These are phyloP conservation scores for Helicocarpus griseus DNA, from an alignment of 2,329 filamentous ascomycete genomes.

Conservation along the genomic window DNA sequence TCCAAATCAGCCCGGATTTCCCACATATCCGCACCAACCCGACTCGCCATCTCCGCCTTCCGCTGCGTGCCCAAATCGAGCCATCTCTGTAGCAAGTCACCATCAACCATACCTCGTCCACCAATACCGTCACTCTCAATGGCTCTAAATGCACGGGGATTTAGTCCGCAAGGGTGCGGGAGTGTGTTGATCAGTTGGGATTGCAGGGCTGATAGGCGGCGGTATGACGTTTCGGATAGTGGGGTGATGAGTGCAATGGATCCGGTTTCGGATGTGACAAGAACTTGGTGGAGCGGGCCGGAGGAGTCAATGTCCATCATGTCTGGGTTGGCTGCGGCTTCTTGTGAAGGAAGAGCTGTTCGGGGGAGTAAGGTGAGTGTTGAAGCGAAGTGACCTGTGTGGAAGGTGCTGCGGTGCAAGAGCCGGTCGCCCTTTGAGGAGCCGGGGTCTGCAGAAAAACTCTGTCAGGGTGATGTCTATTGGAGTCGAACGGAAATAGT, in stretches of 20 bases:
- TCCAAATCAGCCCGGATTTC: constrained; percentile 63
- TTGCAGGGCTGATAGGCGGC: constrained; percentile 70
- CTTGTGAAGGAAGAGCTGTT: constrained; percentile 38
- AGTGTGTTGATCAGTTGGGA: constrained; percentile 69
- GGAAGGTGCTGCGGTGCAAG: constrained; percentile 79
- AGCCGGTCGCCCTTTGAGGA: constrained; percentile 81
- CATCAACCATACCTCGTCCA: constrained; percentile 64
- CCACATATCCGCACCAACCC: constrained; percentile 59
- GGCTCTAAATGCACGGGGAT: constrained; percentile 68
- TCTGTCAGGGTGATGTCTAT: not conserved
- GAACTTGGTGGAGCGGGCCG: constrained; percentile 39
- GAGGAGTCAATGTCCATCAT: constrained; percentile 26
- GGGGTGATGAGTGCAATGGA: constrained; percentile 67
- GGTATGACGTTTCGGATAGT: constrained; percentile 69
- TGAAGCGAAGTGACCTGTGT: constrained; percentile 69
- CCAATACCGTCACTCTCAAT: constrained; percentile 40
- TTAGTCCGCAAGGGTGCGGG: constrained; percentile 68
- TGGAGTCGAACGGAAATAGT: constrained; percentile 13
- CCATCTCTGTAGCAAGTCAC: constrained; percentile 64
- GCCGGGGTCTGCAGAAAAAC: constrained; percentile 61
- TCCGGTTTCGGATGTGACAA: constrained; percentile 67
- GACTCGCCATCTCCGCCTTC: constrained; percentile 60
- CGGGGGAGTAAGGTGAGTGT: constrained; percentile 67
- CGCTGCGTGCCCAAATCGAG: constrained; percentile 63
- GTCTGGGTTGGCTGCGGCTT: constrained; percentile 26